Conservation (phyloP, 1,284 basidiomycete genomes). For the Heterobasidion occidentale region DNA sequence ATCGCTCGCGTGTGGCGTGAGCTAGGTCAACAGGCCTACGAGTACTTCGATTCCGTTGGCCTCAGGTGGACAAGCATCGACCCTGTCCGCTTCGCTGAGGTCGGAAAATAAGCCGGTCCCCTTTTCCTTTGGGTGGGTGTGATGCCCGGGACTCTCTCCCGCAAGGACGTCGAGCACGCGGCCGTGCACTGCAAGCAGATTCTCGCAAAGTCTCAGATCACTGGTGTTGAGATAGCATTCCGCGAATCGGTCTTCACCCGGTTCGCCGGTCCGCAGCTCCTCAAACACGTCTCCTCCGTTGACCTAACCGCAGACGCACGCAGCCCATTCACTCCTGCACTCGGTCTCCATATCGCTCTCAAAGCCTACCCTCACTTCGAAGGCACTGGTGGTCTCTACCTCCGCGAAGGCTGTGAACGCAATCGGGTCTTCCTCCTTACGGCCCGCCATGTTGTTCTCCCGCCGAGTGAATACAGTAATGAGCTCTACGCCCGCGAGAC, state of each 20-base stretch:
- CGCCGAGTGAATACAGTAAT: conserved; percentile 19
- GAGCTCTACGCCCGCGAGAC: conserved; percentile 10
- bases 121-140: conserved; percentile 19
- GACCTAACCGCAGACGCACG: conserved; percentile 15
- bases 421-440: conserved; percentile 21
- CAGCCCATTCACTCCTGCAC: conserved; percentile 23
- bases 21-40: conserved; percentile 13
- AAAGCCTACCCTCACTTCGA: conserved; percentile 17
- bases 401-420: conserved; percentile 15
- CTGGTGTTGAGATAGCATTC: conserved; percentile 11
- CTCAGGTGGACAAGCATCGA: conserved; percentile 18
- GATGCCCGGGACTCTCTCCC: conserved; percentile 14
- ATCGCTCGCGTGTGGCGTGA: conserved; percentile 16
- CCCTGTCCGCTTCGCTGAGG: conserved; percentile 19
- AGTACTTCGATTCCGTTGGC: conserved; percentile 14
- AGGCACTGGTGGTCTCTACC: conserved; percentile 23
- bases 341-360: conserved; percentile 22
- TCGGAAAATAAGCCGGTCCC: conserved; percentile 13
- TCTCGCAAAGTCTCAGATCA: conserved; percentile 14
- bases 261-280: conserved; percentile 18
- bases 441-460: conserved; percentile 15
- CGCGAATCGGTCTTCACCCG: conserved; percentile 8
- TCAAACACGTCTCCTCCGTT: conserved; percentile 11
- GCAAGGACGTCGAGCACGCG: conserved; percentile 14
- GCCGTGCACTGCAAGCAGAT: conserved; percentile 13